A percentile compares a stretch with the other conserved stretches of the same genome.
Conservation (phyloP, 495 filamentous ascomycete species). For the Talaromyces liani region DNA sequence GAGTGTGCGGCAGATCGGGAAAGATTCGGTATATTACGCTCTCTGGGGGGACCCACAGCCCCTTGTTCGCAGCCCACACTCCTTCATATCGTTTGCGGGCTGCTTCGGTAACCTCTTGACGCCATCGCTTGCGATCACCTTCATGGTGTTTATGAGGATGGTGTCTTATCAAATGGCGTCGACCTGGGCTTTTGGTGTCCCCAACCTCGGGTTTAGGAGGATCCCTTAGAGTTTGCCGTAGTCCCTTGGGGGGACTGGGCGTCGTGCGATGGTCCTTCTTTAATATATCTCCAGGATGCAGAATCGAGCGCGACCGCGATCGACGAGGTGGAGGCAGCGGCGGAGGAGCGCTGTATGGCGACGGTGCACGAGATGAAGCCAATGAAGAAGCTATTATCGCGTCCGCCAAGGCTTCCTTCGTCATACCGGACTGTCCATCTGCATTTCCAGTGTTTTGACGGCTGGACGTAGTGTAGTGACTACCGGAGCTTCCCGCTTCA, state of each 20-base stretch:
- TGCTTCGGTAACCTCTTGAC: conserved; percentile 63
- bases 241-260: conserved; percentile 47
- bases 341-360: conserved; percentile 38
- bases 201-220: conserved; percentile 52
- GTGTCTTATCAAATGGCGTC: conserved; percentile 44
- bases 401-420: conserved; percentile 51
- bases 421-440: conserved; percentile 22
- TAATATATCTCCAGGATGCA: conserved; percentile 25
- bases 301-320: conserved; percentile 32
- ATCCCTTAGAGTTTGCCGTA: conserved; percentile 70
- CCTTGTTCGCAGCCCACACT: conserved; percentile 90
- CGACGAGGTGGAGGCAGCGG: conserved; percentile 43
- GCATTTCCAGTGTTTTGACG: conserved; percentile 1
- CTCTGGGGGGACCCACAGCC: conserved; percentile 41
- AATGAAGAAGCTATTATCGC: conserved; percentile 82
- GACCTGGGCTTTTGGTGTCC: conserved; percentile 40
- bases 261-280: conserved; percentile 37
- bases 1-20: not conserved
- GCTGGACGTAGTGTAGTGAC: not conserved
- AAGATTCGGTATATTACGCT: conserved; percentile 3
- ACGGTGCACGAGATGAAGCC: conserved; percentile 60
- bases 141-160: conserved; percentile 84
- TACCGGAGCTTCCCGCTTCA: not conserved
- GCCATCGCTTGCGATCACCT: conserved; percentile 78
- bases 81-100: conserved; percentile 93